These are phyloP conservation scores for Paramecium caudatum DNA, from an alignment of 73 alveolate genomes.

Conservation along the genomic window DNA sequence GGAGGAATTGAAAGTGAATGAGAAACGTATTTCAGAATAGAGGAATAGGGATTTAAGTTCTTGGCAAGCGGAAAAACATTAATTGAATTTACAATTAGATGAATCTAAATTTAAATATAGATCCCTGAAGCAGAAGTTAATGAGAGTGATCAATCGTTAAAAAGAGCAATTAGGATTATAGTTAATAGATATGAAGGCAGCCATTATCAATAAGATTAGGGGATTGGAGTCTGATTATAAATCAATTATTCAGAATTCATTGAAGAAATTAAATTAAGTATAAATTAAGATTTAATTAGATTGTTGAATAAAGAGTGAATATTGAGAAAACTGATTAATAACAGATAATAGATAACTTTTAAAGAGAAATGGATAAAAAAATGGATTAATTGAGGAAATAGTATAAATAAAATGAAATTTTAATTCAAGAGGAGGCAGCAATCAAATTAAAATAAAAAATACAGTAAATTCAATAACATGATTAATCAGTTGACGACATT, in stretches of 20 bases:
- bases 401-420: conserved; percentile 20
- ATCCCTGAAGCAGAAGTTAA: background rate
- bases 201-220: background rate
- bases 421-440: conserved; percentile 45
- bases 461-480: background rate
- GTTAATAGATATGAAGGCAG: background rate
- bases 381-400: background rate
- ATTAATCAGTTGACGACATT: background rate
- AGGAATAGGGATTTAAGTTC: background rate
- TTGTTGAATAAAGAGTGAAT: background rate
- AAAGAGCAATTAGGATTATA: background rate
- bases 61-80: conserved; percentile 39
- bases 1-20: conserved; percentile 22
- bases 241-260: background rate
- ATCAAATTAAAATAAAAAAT: conserved; percentile 47
- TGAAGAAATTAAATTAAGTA: conserved; percentile 50
- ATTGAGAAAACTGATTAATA: background rate
- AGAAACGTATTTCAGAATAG: background rate
- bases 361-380: conserved; percentile 44
- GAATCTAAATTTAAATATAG: conserved; percentile 4
- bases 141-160: background rate
- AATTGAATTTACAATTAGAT: conserved; percentile 21
- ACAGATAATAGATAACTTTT: background rate
- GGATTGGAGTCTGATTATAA: background rate
- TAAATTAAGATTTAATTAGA: background rate